These are phyloP conservation scores for Arabidopsis suecica DNA, from an alignment of 345 rosid genomes.

Conservation along the genomic window DNA sequence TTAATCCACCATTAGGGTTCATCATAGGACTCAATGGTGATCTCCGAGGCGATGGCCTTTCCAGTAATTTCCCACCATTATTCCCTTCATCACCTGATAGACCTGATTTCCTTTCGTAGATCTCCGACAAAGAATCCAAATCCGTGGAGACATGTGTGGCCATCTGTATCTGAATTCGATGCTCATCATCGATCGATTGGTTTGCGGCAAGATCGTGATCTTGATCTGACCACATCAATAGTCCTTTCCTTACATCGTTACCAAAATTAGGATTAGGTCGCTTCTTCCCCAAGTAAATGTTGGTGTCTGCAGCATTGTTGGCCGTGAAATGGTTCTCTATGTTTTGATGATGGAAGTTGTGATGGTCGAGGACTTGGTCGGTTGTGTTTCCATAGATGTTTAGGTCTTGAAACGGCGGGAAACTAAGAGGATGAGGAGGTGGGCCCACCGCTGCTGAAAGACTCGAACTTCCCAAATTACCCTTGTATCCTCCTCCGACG, in stretches of 20 bases:
- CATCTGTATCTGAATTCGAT: conserved; percentile 60
- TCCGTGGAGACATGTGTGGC: conserved; percentile 60
- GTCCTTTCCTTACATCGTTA: conserved; percentile 65
- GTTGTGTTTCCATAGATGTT: conserved; percentile 73
- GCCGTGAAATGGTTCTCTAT: conserved; percentile 65
- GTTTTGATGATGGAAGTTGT: conserved; percentile 59
- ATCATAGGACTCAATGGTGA: conserved; percentile 62
- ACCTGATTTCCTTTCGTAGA: conserved; percentile 73
- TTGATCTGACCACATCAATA: conserved; percentile 84
- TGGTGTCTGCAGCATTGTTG: conserved; percentile 49
- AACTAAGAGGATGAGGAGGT: conserved; percentile 56
- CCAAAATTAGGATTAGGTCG: conserved; percentile 62
- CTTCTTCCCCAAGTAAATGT: conserved; percentile 70
- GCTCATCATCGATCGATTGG: conserved; percentile 45
- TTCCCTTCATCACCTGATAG: conserved; percentile 59
- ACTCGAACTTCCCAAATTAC: conserved; percentile 56
- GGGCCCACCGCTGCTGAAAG: conserved; percentile 50
- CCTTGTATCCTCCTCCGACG: conserved; percentile 52
- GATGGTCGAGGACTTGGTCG: conserved; percentile 62
- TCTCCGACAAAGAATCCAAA: conserved; percentile 72
- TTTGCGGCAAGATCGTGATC: conserved; percentile 58
- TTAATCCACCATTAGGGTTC: conserved; percentile 50
- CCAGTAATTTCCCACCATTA: conserved; percentile 52
- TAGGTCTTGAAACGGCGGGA: conserved; percentile 92
- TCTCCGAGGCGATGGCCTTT: conserved; percentile 77